Percentiles rank a stretch among this genome's conserved stretches.
phyloP scores from a whole-genome alignment of 768 basidiomycete species.

The Suillus subluteus region DNA sequence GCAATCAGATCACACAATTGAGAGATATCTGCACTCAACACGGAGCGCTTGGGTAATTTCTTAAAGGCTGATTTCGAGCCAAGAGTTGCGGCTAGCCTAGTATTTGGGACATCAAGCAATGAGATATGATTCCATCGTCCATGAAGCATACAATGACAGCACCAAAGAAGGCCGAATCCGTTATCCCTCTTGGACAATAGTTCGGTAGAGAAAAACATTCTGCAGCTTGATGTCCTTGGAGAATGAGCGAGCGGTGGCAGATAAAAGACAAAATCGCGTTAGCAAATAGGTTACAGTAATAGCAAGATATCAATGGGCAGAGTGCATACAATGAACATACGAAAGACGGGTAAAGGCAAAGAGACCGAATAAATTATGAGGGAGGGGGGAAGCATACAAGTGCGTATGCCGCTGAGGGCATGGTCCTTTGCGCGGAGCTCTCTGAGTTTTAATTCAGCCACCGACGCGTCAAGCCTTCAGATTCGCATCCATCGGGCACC shows the following conservation, averaged over 20 bases:
- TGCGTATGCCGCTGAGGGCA: neutral
- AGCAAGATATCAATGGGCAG: conserved; percentile 5
- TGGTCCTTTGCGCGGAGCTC: conserved; percentile 8
- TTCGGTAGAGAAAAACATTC: conserved; percentile 89
- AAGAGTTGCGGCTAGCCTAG: conserved; percentile 88
- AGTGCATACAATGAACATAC: conserved; percentile 7
- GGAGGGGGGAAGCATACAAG: conserved; percentile 8
- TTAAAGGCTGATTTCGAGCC: conserved; percentile 87
- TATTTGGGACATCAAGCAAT: conserved; percentile 1
- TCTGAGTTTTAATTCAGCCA: conserved; percentile 16
- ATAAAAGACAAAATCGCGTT: neutral
- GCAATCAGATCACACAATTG: conserved; percentile 81
- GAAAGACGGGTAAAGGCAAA: conserved; percentile 9
- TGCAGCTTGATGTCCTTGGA: conserved; percentile 9
- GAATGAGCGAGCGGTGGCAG: neutral
- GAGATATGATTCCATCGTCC: neutral
- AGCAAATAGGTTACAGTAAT: conserved; percentile 13
- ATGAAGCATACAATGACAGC: conserved; percentile 14
- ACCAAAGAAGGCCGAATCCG: conserved; percentile 91
- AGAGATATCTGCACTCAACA: conserved; percentile 82
- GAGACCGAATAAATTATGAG: conserved; percentile 8
- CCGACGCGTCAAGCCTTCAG: conserved; percentile 28
- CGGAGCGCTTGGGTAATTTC: conserved; percentile 80
- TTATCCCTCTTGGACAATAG: conserved; percentile 81
- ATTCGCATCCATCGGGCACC: conserved; percentile 53